phyloP scores from a whole-genome alignment of 176 grass and related monocot genomes.

The Zoysia pacifica region DNA sequence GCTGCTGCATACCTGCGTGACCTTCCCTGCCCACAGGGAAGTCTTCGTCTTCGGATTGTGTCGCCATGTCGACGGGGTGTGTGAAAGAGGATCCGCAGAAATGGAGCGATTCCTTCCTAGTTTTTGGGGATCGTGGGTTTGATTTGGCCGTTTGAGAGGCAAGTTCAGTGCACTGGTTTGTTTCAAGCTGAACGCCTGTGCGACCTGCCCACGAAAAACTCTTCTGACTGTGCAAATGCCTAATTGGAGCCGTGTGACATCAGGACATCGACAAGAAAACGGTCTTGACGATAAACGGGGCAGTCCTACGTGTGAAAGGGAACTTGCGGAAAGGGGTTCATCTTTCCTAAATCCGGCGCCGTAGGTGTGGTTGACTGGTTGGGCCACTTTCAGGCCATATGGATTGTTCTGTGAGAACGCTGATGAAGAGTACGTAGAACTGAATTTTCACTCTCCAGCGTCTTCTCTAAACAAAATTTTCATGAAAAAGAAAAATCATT shows the following conservation, averaged over 20 bases:
- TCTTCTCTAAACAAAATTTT: background rate
- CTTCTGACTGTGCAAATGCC: background rate
- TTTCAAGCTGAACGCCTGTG: background rate
- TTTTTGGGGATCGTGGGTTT: background rate
- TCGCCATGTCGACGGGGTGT: background rate
- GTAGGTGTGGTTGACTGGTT: background rate
- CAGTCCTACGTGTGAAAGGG: background rate
- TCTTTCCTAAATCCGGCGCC: background rate
- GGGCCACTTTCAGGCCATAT: background rate
- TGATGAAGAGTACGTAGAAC: background rate
- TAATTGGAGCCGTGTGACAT: background rate
- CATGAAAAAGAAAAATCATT: background rate
- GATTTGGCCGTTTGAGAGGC: background rate
- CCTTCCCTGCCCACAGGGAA: background rate
- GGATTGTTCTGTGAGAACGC: background rate
- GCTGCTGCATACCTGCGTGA: background rate
- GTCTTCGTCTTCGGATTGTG: background rate
- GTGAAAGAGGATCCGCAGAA: conserved; percentile 23
- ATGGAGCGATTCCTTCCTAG: background rate
- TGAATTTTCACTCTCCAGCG: background rate
- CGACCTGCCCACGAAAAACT: background rate
- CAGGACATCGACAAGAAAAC: background rate
- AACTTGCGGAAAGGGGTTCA: background rate
- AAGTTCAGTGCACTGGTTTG: background rate
- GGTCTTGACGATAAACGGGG: background rate